Evolutionary conservation across 1,284 basidiomycete species (phyloP).

Genomic region (Coniophora puteana): DNA sequence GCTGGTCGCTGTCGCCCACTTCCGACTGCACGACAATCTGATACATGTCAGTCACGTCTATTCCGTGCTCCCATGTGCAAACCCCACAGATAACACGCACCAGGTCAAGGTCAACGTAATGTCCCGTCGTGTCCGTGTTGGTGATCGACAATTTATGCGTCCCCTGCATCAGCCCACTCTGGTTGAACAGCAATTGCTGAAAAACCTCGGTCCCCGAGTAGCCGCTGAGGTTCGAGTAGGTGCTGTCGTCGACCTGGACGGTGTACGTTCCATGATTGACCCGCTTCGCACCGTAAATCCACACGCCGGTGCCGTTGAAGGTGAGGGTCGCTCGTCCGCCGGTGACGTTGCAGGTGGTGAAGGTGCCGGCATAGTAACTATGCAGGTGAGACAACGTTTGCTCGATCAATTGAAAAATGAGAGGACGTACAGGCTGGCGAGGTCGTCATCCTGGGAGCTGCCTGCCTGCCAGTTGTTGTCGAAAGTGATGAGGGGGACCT

Average conservation of each 20-base stretch:
- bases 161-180: slow-evolving; percentile 10
- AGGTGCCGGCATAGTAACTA: slow-evolving; percentile 14
- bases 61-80: too few species aligned
- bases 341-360: slow-evolving; percentile 9
- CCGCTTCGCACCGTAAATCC: slow-evolving; percentile 17
- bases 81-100: too few species aligned
- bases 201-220: slow-evolving; percentile 7
- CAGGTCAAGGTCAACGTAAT: background rate
- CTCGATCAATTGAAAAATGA: too few species aligned
- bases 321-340: slow-evolving; percentile 19
- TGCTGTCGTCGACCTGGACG: slow-evolving; percentile 16
- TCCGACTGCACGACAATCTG: slow-evolving; percentile 4
- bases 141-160: slow-evolving; percentile 13
- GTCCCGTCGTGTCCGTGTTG: slow-evolving; percentile 8
- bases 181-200: slow-evolving; percentile 13
- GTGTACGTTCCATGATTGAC: slow-evolving; percentile 16
- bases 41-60: background rate
- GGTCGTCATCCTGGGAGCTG: too few species aligned
- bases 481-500: background rate
- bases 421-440: too few species aligned
- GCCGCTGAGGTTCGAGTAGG: background rate
- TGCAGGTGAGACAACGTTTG: too few species aligned
- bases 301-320: slow-evolving; percentile 24
- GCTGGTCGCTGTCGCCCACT: background rate
- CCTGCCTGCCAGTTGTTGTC: background rate